Conservation (phyloP, 495 filamentous ascomycete species). For the Staphylotrichum longicolle region DNA sequence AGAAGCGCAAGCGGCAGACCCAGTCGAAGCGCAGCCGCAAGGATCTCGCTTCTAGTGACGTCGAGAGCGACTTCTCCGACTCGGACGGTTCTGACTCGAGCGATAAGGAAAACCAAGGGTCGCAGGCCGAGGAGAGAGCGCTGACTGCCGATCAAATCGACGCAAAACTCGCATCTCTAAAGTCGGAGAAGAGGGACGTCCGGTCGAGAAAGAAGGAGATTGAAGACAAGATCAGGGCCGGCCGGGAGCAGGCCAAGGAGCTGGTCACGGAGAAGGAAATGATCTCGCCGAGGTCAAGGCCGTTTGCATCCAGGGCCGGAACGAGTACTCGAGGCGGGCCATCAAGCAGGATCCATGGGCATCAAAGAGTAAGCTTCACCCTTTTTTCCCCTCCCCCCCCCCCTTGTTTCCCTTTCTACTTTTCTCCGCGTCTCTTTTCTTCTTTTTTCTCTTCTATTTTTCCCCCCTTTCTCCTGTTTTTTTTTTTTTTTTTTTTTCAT, state of each 20-base stretch:
- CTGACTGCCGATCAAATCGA: slow-evolving; percentile 30
- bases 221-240: slow-evolving; percentile 15
- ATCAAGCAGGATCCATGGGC: slow-evolving; percentile 58
- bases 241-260: slow-evolving; percentile 22
- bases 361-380: slow-evolving; percentile 50
- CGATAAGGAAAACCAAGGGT: slow-evolving; percentile 34
- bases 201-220: slow-evolving; percentile 18
- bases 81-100: slow-evolving; percentile 25
- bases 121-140: background rate
- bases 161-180: slow-evolving; percentile 23
- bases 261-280: slow-evolving; percentile 27
- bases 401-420: too few species aligned
- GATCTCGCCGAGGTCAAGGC: slow-evolving; percentile 38
- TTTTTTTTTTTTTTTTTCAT: background rate
- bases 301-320: slow-evolving; percentile 57
- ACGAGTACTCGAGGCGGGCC: slow-evolving; percentile 54
- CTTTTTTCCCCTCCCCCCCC: too few species aligned
- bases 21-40: slow-evolving; percentile 27
- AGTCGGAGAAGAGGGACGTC: slow-evolving; percentile 32
- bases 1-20: slow-evolving; percentile 35
- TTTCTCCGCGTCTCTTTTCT: background rate
- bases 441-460: background rate
- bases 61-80: slow-evolving; percentile 21
- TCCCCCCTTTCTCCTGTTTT: background rate
- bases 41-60: slow-evolving; percentile 22